Evolutionary conservation across 352 stramenopile species (phyloP), one percentile per base, ranked within the genome.

Genomic region (Elongisporangium undulatum): DNA sequence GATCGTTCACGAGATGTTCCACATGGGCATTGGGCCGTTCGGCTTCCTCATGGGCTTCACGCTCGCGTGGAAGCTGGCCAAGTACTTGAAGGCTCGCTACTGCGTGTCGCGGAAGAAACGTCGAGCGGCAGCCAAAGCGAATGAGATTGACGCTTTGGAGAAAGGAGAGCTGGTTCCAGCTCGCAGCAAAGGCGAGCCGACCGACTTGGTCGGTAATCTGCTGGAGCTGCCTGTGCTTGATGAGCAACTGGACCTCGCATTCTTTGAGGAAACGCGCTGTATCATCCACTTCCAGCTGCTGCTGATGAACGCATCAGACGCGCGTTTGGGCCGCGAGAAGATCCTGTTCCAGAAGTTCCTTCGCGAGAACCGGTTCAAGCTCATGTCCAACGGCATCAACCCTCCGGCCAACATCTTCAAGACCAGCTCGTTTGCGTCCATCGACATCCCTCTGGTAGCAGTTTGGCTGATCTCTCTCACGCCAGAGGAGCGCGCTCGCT

Each of bases 301-400:
- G 26, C 64, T 98, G 58, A 58, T 98, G 13, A 90, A 94, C 22
- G 87, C 85, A 2, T 89, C 90, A 0, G 89, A 98, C 56, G 89
- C 87, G 2, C 88, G 89, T 0, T 59, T 97, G 20, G 82, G 87
- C 49, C 85, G 90, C 41, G 87, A 97, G 56, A 94, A 95, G 59
- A 94, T 97, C 22, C 51, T 97, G 38, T 98, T 98, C 59, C 89
- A 97, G 58, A 95, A 97, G 59, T 98, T 98, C 55, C 61, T 98
- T 38, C 80, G 90, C 39, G 92, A 98, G 69, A 97, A 98, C 64
- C 82, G 90, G 53, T 97, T 97, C 75, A 96, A 97, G 68, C 84
- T 98, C 67, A 89, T 97, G 71, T 94, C 89, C 17, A 98, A 96
- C 55, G 87, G 89, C 3, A 96, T 97, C 52, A 91, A 94, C 49